A percentile compares a stretch with the other conserved stretches of the same genome.
Conservation (phyloP, 1,284 basidiomycete genomes). For the Testicularia cyperi region DNA sequence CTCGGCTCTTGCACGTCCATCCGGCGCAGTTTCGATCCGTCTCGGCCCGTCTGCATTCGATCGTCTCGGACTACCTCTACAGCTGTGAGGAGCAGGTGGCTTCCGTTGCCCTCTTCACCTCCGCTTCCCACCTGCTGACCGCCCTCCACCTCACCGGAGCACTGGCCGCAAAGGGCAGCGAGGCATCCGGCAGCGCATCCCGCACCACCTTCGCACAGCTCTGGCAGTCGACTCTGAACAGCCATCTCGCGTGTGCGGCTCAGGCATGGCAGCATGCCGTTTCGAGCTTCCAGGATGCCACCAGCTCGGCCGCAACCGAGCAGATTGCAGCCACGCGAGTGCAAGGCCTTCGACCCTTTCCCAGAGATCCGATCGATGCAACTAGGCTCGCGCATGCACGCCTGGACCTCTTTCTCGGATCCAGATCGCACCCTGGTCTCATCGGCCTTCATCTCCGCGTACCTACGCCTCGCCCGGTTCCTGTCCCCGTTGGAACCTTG, state of each 20-base stretch:
- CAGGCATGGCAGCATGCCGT: constrained; percentile 21
- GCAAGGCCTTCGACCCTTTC: constrained; percentile 1
- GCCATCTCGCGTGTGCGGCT: constrained; percentile 15
- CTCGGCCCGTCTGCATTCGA: constrained; percentile 25
- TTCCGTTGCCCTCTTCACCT: constrained; percentile 6
- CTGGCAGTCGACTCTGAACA: constrained; percentile 32
- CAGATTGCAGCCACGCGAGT: background rate
- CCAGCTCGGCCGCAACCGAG: background rate
- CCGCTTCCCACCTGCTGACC: constrained; percentile 29
- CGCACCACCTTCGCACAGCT: constrained; percentile 43
- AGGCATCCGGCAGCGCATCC: constrained; percentile 16
- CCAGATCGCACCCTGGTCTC: constrained; percentile 12
- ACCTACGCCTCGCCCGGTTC: constrained; percentile 69
- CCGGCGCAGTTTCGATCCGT: constrained; percentile 35
- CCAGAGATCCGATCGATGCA: constrained; percentile 17
- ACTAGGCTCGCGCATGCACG: constrained; percentile 21
- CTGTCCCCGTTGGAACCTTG: constrained; percentile 69
- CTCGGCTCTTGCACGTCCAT: constrained; percentile 23
- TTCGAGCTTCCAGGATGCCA: constrained; percentile 18
- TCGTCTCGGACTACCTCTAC: constrained; percentile 28
- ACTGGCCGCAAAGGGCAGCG: constrained; percentile 25
- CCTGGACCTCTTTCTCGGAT: constrained; percentile 27
- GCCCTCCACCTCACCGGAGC: constrained; percentile 43
- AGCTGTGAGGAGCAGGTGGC: constrained; percentile 1
- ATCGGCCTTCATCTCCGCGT: constrained; percentile 46